Evolutionary conservation across 1,284 basidiomycete genomes (phyloP).

Genomic region (Irpex sp.): DNA sequence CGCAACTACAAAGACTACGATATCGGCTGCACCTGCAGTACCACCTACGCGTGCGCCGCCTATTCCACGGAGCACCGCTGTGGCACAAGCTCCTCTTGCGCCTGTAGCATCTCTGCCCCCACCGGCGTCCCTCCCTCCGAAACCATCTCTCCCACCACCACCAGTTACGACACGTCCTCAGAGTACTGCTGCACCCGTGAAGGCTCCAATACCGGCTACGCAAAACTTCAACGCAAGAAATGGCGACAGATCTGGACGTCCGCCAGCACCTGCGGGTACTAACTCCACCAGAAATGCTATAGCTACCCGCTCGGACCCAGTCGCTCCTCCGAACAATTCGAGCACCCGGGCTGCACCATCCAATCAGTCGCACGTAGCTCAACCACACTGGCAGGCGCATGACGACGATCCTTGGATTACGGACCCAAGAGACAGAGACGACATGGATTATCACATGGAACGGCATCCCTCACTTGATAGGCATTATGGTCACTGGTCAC

Average conservation of each 20-base stretch:
- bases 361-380: neutral
- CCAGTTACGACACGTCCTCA: neutral
- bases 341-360: neutral
- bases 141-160: neutral
- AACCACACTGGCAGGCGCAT: neutral
- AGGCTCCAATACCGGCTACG: neutral
- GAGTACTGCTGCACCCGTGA: neutral
- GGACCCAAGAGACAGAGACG: neutral
- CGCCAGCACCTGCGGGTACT: neutral
- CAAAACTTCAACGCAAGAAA: neutral
- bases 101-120: neutral
- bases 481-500: conserved; percentile 12
- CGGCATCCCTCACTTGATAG: neutral
- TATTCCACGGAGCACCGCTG: neutral
- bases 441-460: neutral
- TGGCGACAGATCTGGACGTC: neutral
- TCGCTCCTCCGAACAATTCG: neutral
- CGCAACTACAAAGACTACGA: neutral
- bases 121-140: neutral
- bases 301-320: neutral
- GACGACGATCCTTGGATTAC: neutral
- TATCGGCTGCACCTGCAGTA: neutral
- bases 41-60: neutral
- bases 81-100: neutral
- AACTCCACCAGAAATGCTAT: neutral